Evolutionary conservation across 306 rosid genomes (phyloP), one percentile per base, ranked within the genome.

Genomic region (Fragaria vesca): DNA sequence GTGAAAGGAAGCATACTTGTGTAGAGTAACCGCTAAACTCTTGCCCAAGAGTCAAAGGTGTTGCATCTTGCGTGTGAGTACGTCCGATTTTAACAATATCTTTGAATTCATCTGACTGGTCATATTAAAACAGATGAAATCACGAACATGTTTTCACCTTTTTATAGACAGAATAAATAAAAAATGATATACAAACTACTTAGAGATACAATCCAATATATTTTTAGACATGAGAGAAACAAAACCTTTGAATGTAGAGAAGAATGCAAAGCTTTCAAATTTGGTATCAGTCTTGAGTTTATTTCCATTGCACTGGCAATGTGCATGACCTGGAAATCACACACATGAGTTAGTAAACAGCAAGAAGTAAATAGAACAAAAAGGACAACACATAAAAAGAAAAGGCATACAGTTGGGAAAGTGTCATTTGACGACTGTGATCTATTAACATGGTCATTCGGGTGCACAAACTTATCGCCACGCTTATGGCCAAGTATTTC

Each of bases 21-120:
- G 97, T 96, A n/a, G 97, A 76, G 83, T 96, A 96, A 85, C 97
- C 97, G 69, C 99, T 93, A 85, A 96, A 96, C 81, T 96, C 99
- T 79, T 96, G 99, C 52, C 99, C 99, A 45, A 96, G 98, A 80
- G 99, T 96, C 87, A 96, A 83, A 32, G 99, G 99, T 20, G 99
- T 96, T 38, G 99, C 99, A 82, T 96, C 99, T 87, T 96, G 99
- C 43, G 97, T 93, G 85, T 96, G 99, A 52, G 99, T 96, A 55
- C 98, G 96, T 30, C 99, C 99, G 76, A 96, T 96, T 89, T 96
- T 96, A 78, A 93, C 97, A 58, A 96, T 96, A 79, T 96, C 98
- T 83, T 86, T 91, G 88, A 96, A 96, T 83, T 96, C 99, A 21
- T 85, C 71, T 24, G 99, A 87, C 99, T 96, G 93, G 75, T 76